A percentile compares a stretch with the other conserved stretches of the same genome.
phyloP scores from a whole-genome alignment of 2,329 filamentous ascomycete species.

The Neofusicoccum sp. region DNA sequence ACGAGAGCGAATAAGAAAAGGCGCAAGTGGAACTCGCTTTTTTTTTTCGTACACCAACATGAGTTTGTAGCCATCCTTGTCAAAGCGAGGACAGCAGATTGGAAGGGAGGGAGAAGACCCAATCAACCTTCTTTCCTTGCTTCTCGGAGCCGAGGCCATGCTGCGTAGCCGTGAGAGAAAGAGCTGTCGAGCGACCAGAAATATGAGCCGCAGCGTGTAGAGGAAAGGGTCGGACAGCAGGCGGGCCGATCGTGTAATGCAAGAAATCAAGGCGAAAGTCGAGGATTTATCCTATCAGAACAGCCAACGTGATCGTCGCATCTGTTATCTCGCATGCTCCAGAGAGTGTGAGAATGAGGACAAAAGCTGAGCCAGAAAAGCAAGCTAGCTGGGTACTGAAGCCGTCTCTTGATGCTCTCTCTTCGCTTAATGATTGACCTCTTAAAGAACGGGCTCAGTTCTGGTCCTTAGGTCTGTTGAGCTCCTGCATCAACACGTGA shows the following conservation, averaged over 20 bases:
- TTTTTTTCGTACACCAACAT: no score
- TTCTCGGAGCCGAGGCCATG: no score
- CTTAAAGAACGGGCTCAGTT: neutral
- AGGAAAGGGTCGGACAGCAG: neutral
- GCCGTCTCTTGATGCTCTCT: no score
- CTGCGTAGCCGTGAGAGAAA: neutral
- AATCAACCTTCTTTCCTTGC: no score
- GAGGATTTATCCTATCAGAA: neutral
- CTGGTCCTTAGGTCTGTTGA: conserved; percentile 1
- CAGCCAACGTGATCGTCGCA: neutral
- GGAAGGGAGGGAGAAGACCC: no score
- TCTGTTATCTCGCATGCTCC: neutral
- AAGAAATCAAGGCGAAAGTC: no score
- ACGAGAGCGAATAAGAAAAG: no score
- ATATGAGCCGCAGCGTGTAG: neutral
- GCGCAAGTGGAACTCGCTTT: no score
- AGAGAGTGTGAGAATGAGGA: neutral
- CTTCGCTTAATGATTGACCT: neutral
- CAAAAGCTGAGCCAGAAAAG: no score
- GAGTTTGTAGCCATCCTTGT: no score
- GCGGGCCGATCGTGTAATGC: neutral
- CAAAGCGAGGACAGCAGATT: no score
- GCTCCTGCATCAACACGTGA: conserved; percentile 24
- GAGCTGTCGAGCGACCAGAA: neutral
- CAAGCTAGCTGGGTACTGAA: no score